Evolutionary conservation across 2,329 filamentous ascomycete genomes (phyloP).

Genomic region (Xylogone sp.): DNA sequence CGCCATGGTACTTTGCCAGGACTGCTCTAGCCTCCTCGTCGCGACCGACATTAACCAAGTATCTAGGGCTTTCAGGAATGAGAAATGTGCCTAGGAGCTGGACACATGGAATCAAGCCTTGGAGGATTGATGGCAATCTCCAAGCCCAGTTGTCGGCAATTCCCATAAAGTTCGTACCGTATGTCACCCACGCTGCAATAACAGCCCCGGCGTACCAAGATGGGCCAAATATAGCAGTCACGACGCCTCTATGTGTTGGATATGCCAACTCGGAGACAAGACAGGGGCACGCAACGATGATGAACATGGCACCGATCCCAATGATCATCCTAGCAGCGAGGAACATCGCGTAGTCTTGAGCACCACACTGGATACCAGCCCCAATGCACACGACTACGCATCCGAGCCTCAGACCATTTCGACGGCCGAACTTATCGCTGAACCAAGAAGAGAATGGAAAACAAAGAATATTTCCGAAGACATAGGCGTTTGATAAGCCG

Average conservation of each 20-base stretch:
- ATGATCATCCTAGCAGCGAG: constrained; percentile 36
- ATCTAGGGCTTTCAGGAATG: constrained; percentile 54
- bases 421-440: constrained; percentile 34
- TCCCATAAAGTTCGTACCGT: constrained; percentile 24
- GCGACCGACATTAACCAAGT: constrained; percentile 42
- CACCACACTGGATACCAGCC: constrained; percentile 34
- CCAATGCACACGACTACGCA: constrained; percentile 34
- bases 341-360: constrained; percentile 34
- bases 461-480: constrained; percentile 35
- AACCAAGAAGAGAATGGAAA: constrained; percentile 32
- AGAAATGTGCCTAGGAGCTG: constrained; percentile 14
- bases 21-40: constrained; percentile 47
- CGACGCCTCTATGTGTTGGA: constrained; percentile 10
- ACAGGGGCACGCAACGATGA: constrained; percentile 15
- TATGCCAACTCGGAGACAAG: constrained; percentile 12
- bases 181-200: constrained; percentile 36
- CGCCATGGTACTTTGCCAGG: constrained; percentile 48
- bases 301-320: constrained; percentile 22
- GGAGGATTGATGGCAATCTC: constrained; percentile 14
- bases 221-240: constrained; percentile 19
- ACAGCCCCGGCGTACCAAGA: constrained; percentile 34
- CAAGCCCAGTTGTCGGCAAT: constrained; percentile 34
- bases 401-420: constrained; percentile 14
- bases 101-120: constrained; percentile 48
- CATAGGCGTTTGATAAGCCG: constrained; percentile 33